A percentile compares a stretch with the other conserved stretches of the same genome.
Conservation (phyloP, 176 grass and related monocot species). For the Themeda triandra region DNA sequence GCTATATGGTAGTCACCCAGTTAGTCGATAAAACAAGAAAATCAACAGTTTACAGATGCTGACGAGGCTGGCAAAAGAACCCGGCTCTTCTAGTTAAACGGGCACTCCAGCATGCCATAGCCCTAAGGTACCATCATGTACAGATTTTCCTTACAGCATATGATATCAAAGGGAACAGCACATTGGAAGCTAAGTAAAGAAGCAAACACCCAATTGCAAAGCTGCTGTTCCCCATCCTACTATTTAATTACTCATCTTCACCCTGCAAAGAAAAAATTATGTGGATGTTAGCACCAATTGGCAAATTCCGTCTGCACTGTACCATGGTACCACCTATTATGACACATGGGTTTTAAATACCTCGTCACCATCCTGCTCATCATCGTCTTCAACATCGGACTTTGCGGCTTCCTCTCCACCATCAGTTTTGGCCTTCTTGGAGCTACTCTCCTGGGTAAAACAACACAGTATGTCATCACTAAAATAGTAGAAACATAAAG, state of each 20-base stretch:
- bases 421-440: slow-evolving; percentile 59
- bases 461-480: background rate
- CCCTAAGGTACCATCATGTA: slow-evolving; percentile 27
- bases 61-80: slow-evolving; percentile 3
- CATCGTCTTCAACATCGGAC: slow-evolving; percentile 77
- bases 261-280: slow-evolving; percentile 42
- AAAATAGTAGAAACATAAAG: slow-evolving; percentile 11
- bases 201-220: slow-evolving; percentile 30
- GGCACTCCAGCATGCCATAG: slow-evolving; percentile 22
- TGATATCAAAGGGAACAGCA: slow-evolving; percentile 22
- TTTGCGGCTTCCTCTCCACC: slow-evolving; percentile 55
- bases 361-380: slow-evolving; percentile 45
- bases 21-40: slow-evolving; percentile 24
- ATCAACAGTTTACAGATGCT: slow-evolving; percentile 19
- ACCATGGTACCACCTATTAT: background rate
- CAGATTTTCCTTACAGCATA: slow-evolving; percentile 38
- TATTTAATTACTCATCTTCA: slow-evolving; percentile 57
- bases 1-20: slow-evolving; percentile 7
- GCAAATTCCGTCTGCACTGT: background rate
- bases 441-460: slow-evolving; percentile 46
- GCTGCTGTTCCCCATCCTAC: slow-evolving; percentile 30
- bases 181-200: slow-evolving; percentile 40
- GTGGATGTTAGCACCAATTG: slow-evolving; percentile 29
- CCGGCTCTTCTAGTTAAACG: slow-evolving; percentile 23
- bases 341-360: slow-evolving; percentile 26